Percentiles rank a stretch among this genome's conserved stretches.
Conservation (phyloP, 495 filamentous ascomycete species). For the Neurospora cerealis region DNA sequence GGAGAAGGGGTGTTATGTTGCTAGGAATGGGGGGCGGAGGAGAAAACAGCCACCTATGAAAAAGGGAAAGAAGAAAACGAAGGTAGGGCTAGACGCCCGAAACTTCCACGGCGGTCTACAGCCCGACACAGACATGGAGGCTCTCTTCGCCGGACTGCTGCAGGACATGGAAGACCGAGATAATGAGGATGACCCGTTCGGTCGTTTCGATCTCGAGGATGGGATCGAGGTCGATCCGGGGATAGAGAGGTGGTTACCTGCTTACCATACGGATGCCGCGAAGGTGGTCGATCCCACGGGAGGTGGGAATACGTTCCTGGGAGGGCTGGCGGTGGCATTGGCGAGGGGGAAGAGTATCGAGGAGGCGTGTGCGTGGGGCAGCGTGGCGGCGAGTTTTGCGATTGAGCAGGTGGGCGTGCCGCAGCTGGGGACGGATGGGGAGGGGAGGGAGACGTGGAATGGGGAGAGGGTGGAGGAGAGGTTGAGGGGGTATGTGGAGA, state of each 20-base stretch:
- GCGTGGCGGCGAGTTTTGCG: slow-evolving; percentile 83
- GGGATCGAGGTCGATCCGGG: slow-evolving; percentile 32
- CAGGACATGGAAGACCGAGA: slow-evolving; percentile 44
- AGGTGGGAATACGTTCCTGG: slow-evolving; percentile 90
- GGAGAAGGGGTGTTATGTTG: slow-evolving; percentile 41
- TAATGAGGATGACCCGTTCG: neutral
- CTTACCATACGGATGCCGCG: slow-evolving; percentile 30
- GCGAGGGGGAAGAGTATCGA: slow-evolving; percentile 51
- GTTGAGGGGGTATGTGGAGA: slow-evolving; percentile 39
- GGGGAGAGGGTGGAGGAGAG: slow-evolving; percentile 44
- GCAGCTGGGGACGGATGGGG: slow-evolving; percentile 35
- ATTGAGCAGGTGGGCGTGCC: slow-evolving; percentile 92
- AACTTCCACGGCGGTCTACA: slow-evolving; percentile 30
- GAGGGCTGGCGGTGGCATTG: slow-evolving; percentile 68
- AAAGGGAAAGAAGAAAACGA: slow-evolving; percentile 22
- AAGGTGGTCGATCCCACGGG: slow-evolving; percentile 85
- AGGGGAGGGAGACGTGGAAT: slow-evolving; percentile 71
- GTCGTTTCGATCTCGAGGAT: neutral
- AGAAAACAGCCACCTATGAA: slow-evolving; percentile 7
- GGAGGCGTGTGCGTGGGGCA: slow-evolving; percentile 66
- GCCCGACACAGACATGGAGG: slow-evolving; percentile 43
- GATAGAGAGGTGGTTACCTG: slow-evolving; percentile 47
- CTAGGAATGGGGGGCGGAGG: slow-evolving; percentile 40
- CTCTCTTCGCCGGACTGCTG: slow-evolving; percentile 40
- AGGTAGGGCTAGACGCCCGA: slow-evolving; percentile 11